Conservation (phyloP, 768 basidiomycete genomes). For the Amanita pseudoporphyria region DNA sequence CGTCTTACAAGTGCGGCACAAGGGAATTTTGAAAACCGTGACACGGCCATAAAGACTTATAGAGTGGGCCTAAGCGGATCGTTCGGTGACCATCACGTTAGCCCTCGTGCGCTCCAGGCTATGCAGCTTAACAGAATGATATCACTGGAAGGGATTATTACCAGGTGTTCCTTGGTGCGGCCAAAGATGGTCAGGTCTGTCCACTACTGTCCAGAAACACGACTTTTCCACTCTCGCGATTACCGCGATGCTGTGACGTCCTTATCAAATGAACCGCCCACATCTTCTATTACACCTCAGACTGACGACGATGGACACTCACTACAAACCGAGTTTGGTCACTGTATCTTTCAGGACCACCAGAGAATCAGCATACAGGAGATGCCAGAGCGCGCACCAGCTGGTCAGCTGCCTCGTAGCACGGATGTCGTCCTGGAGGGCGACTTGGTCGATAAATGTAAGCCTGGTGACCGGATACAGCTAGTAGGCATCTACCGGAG, state of each 20-base stretch:
- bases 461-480: constrained; percentile 96
- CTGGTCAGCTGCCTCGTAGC: constrained; percentile 92
- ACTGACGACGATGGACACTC: constrained; percentile 84
- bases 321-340: constrained; percentile 87
- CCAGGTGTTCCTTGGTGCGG: constrained; percentile 93
- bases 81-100: constrained; percentile 97
- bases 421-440: constrained; percentile 95
- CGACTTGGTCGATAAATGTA: constrained; percentile 94
- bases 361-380: constrained; percentile 98
- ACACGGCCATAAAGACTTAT: constrained; percentile 70
- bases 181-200: constrained; percentile 98
- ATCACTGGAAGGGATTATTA: constrained; percentile 95
- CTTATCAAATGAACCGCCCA: constrained; percentile 78
- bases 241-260: constrained; percentile 92
- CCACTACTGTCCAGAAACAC: constrained; percentile 88
- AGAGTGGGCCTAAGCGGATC: constrained; percentile 90
- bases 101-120: constrained; percentile 83
- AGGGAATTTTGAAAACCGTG: constrained; percentile 48
- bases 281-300: constrained; percentile 80
- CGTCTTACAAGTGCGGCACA: constrained; percentile 5
- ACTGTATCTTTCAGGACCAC: constrained; percentile 89
- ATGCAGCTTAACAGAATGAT: constrained; percentile 94
- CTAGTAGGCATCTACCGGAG: constrained; percentile 93
- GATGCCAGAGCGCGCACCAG: constrained; percentile 98
- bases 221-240: constrained; percentile 73